Evolutionary conservation across 192 early-diverging fungal species (phyloP).

Genomic region (Helicostylum pulchrum): DNA sequence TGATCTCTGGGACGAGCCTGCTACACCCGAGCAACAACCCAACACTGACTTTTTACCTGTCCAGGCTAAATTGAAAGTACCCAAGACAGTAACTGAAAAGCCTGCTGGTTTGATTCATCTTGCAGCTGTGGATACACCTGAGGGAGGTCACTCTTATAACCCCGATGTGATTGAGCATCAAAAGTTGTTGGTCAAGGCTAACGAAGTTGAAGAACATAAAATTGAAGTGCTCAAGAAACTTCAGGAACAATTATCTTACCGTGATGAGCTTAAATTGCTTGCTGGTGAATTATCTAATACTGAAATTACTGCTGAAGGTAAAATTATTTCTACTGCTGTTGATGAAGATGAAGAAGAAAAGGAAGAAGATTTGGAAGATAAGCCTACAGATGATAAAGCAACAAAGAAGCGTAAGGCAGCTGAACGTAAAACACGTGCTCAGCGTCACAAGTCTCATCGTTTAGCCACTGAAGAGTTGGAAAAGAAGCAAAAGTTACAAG

Average conservation of each 20-base stretch:
- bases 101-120: conserved; percentile 39
- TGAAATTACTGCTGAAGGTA: conserved; percentile 34
- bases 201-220: conserved; percentile 52
- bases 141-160: conserved; percentile 90
- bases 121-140: conserved; percentile 70
- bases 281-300: conserved; percentile 35
- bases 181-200: conserved; percentile 56
- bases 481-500: conserved; percentile 28
- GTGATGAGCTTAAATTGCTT: conserved; percentile 29
- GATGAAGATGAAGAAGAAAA: conserved; percentile 28
- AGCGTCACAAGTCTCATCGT: conserved; percentile 53
- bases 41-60: conserved; percentile 2
- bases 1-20: conserved; percentile 59
- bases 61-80: conserved; percentile 32
- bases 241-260: conserved; percentile 44
- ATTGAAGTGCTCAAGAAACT: conserved; percentile 34
- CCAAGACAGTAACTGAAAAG: conserved; percentile 43
- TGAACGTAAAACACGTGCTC: conserved; percentile 42
- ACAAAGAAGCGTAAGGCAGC: conserved; percentile 18
- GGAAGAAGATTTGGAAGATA: conserved; percentile 17
- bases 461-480: conserved; percentile 37
- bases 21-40: neutral
- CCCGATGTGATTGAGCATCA: conserved; percentile 82
- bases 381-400: conserved; percentile 24
- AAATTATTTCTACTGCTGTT: conserved; percentile 10